Base-by-base conservation (phyloP, 2,329 filamentous ascomycete species). In the Corniculantispora saksenae region DNA sequence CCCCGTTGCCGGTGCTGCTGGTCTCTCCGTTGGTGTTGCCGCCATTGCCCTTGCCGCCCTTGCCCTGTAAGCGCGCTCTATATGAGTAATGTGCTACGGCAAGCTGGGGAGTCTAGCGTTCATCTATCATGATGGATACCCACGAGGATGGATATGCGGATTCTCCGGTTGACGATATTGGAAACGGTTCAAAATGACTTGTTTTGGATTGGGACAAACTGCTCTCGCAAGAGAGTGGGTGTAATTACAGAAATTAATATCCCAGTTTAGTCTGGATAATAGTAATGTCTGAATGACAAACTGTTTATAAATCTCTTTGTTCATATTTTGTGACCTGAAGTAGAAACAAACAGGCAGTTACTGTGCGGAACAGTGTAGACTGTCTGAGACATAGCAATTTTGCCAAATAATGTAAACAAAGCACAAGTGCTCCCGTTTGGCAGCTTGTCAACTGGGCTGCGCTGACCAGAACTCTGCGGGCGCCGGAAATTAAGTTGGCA, bases 1-100 rank as follows among this genome's bases (percentile, higher is more conserved):
- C 63, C 64, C 64, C 65, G 61, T 67, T 63, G 67, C 69, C 64
- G 70, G 66, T 66, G 75, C 70, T 60, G 77, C 75, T 61, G 74
- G 73, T 61, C 70, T 69, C 59, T 45, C 76, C 63, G 72, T 68
- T 67, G 70, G 74, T 69, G 48, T 75, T 25, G 74, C 76, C 23
- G 77, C 74, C 70, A 70, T 77, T 56, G 73, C 69, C 56, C 65
- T 77, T 55, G 74, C 69, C 66, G 75, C 70, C 65, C 63, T 78
- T 68, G 76, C 77, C 68, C 75, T 79, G 75, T 79, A 78, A 78
- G 60, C 60, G 48, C n/a, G 35, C 32, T 50, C 29, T 32, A 19
- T 35, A 12, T 10, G 13, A 29, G 25, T 35, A 62, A 21, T 21
- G 25, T 25, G 47, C 38, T 29, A 21, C 12, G 21, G 61, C 8